These are phyloP conservation scores for Ilyonectria sp. DNA, from an alignment of 2,329 filamentous ascomycete species.

Conservation along the genomic window DNA sequence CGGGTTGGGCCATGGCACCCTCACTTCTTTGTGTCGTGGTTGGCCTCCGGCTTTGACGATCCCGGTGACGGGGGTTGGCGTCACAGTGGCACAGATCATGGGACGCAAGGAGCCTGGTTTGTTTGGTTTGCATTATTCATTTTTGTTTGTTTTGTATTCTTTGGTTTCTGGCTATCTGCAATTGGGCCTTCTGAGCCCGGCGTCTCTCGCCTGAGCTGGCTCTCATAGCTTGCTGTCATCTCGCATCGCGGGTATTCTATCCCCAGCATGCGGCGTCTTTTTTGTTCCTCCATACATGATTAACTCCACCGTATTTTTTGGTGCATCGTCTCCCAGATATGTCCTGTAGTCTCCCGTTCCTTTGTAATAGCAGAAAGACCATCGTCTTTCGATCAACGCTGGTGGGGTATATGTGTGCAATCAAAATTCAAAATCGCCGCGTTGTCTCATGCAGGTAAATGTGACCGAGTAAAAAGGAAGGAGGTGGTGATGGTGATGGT, in stretches of 20 bases:
- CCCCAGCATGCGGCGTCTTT: constrained; percentile 32
- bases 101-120: constrained; percentile 7
- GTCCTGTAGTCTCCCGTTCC: constrained; percentile 46
- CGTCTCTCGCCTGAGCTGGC: constrained; percentile 1
- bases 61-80: constrained; percentile 5
- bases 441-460: constrained; percentile 45
- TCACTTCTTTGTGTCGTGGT: too few relatives aligned
- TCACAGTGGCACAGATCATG: constrained; percentile 32
- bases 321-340: constrained; percentile 36
- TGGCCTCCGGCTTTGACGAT: too few relatives aligned
- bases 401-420: constrained; percentile 49
- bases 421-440: constrained; percentile 41
- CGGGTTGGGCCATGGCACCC: background rate
- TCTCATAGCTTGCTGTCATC: constrained; percentile 8
- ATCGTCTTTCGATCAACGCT: constrained; percentile 46
- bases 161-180: constrained; percentile 12
- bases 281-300: constrained; percentile 33
- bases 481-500: background rate
- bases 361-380: constrained; percentile 44
- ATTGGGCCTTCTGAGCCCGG: background rate
- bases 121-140: constrained; percentile 10
- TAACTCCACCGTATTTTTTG: constrained; percentile 32
- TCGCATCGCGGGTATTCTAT: constrained; percentile 1
- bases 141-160: constrained; percentile 27
- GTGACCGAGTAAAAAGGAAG: constrained; percentile 21